Percentiles rank a stretch among this genome's conserved stretches.
These are phyloP conservation scores for Pulveroboletus ravenelii DNA, from an alignment of 768 basidiomycete species.

Conservation along the genomic window DNA sequence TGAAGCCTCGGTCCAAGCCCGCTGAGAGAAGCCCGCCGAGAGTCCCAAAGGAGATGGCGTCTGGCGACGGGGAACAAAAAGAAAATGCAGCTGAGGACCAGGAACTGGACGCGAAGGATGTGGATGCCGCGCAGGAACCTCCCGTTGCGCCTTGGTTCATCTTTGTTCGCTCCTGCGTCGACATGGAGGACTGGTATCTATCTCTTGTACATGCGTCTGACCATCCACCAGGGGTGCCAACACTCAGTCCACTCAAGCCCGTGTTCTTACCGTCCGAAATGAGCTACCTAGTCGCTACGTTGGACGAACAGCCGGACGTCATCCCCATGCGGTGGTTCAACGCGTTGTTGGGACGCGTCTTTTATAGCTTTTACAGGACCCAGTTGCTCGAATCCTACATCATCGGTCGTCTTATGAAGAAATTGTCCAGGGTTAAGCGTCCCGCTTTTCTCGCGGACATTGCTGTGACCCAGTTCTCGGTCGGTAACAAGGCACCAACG, in stretches of 20 bases:
- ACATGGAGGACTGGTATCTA: conserved; percentile 98
- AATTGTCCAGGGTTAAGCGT: conserved; percentile 85
- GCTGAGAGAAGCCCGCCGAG: conserved; percentile 41
- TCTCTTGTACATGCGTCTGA: conserved; percentile 72
- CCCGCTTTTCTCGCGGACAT: conserved; percentile 84
- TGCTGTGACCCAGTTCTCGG: conserved; percentile 81
- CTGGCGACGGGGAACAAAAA: conserved; percentile 23
- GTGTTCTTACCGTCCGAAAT: conserved; percentile 79
- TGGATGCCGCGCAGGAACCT: conserved; percentile 42
- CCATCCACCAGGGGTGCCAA: conserved; percentile 57
- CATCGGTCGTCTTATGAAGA: conserved; percentile 87
- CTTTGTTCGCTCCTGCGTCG: conserved; percentile 79
- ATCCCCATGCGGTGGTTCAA: conserved; percentile 98
- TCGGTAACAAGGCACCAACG: conserved; percentile 79
- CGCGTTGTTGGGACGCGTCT: conserved; percentile 85
- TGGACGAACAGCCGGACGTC: conserved; percentile 92
- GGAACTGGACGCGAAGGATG: conserved; percentile 35
- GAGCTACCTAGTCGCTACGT: conserved; percentile 71
- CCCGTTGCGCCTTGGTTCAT: conserved; percentile 82
- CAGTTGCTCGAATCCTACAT: conserved; percentile 77
- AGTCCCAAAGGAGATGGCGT: conserved; percentile 49
- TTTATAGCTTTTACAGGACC: conserved; percentile 89
- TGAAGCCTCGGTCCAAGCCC: conserved; percentile 47
- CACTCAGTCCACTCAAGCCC: conserved; percentile 51
- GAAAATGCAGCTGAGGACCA: conserved; percentile 24